phyloP scores from a whole-genome alignment of 2,329 filamentous ascomycete species.

The Stemphylium beticola region DNA sequence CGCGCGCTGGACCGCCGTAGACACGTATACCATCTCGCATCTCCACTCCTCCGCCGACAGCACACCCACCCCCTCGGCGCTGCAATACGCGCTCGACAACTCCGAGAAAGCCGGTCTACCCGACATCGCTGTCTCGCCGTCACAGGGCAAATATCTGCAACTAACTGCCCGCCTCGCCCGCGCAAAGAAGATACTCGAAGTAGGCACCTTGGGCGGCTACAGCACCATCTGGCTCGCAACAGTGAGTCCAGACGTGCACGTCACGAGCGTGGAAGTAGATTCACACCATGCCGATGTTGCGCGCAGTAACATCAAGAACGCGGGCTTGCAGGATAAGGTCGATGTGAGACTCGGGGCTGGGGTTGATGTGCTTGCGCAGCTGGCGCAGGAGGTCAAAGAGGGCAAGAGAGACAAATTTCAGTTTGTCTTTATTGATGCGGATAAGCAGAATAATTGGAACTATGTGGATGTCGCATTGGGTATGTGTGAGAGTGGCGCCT shows the following conservation, averaged over 20 bases:
- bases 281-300: conserved; percentile 56
- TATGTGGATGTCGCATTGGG: conserved; percentile 57
- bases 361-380: conserved; percentile 50
- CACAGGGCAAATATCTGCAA: conserved; percentile 45
- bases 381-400: conserved; percentile 50
- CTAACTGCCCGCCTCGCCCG: conserved; percentile 38
- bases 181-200: conserved; percentile 53
- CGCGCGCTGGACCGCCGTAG: conserved; percentile 49
- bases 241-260: conserved; percentile 43
- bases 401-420: conserved; percentile 54
- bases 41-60: conserved; percentile 38
- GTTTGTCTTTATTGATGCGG: conserved; percentile 62
- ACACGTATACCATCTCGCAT: conserved; percentile 44
- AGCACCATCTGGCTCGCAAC: conserved; percentile 60
- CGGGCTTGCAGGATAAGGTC: conserved; percentile 51
- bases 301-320: conserved; percentile 51
- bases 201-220: conserved; percentile 64
- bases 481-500: conserved; percentile 50
- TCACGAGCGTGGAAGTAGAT: conserved; percentile 61
- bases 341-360: conserved; percentile 56
- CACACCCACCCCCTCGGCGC: conserved; percentile 34
- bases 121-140: conserved; percentile 44
- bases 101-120: conserved; percentile 35
- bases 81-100: conserved; percentile 30
- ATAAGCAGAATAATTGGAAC: conserved; percentile 57